Percentiles rank a stretch among this genome's conserved stretches.
phyloP scores from a whole-genome alignment of 2,329 filamentous ascomycete genomes.

The Dactylonectria estremocensis region DNA sequence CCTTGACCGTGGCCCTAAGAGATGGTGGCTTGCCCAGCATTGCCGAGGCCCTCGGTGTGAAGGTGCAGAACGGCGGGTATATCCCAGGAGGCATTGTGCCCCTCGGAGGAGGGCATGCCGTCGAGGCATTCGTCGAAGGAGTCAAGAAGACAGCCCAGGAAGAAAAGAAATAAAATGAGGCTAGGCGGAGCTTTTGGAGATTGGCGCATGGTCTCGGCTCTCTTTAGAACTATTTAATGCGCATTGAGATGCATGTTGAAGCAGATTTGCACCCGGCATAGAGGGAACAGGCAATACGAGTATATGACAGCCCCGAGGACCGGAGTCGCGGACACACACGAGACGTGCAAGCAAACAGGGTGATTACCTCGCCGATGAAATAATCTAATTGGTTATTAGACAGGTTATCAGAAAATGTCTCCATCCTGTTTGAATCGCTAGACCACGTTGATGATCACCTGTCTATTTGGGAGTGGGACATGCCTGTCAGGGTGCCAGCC shows the following conservation, averaged over 20 bases:
- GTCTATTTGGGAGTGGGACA: constrained; percentile 19
- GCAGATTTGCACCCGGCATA: constrained; percentile 31
- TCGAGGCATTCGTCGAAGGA: constrained; percentile 92
- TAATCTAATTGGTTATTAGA: background rate
- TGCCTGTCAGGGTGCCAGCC: constrained; percentile 22
- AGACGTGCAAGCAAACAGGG: background rate
- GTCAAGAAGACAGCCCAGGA: constrained; percentile 85
- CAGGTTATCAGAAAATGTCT: background rate
- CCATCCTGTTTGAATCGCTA: constrained; percentile 1
- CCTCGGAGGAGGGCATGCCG: constrained; percentile 87
- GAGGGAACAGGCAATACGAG: background rate
- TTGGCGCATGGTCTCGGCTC: constrained; percentile 8
- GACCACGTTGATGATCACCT: constrained; percentile 13
- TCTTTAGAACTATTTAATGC: constrained; percentile 21
- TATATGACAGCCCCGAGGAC: background rate
- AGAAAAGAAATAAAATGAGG: constrained; percentile 51
- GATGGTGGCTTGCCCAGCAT: constrained; percentile 94
- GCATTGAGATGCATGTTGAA: constrained; percentile 28
- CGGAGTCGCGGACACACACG: background rate
- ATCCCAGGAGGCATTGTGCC: constrained; percentile 85
- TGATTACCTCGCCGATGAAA: background rate
- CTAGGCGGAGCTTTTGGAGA: background rate
- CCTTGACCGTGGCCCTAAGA: constrained; percentile 87
- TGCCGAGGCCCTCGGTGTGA: constrained; percentile 86
- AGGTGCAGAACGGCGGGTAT: constrained; percentile 87